Evolutionary conservation across 768 basidiomycete genomes (phyloP), one percentile per base, ranked within the genome.

Genomic region (Xanthoconium purpureum): DNA sequence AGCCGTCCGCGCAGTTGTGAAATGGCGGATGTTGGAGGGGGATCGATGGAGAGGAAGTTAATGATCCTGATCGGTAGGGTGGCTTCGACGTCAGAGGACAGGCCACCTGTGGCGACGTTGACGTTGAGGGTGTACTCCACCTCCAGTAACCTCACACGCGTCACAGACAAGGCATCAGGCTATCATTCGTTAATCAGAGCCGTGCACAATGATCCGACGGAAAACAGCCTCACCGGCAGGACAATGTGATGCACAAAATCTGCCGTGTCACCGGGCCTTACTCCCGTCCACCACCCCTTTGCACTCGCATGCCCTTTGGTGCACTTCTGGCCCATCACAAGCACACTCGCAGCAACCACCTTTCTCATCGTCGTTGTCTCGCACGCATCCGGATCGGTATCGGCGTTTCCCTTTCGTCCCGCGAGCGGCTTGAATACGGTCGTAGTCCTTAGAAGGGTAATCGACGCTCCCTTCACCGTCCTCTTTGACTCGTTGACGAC

Each of bases 261-360:
- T 10, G 78, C 73, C 6, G 76, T 75, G 58, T 86, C 82, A 2
- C 84, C 83, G 4, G 87, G 75, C 14, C 75, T 72, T 7, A 95
- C 84, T 9, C 94, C 94, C 6, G 83, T 78, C 93, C 94, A 96
- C 89, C 91, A 96, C 1, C 93, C 94, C 63, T 84, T 87, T 24
- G 85, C 88, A 40, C 88, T 92, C 11, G 87, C 89, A 66, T 84
- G 80, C 3, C 89, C 88, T 58, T 81, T 80, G 8, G 83, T 71
- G 29, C 80, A 81, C 39, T 78, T 78, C 47, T 87, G 81, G 7
- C 85, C 83, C 67, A 85, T 83, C 61, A 85, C 83, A 29, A 96
- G 77, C 5, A 75, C 75, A 33, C 82, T 80, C 63, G 85, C 84
- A 2, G 85, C 81, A 1, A 94, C 77, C 58, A 83, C 78, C 67